Evolutionary conservation across 2,329 filamentous ascomycete genomes (phyloP).

Genomic region (Fusarium paranaense): DNA sequence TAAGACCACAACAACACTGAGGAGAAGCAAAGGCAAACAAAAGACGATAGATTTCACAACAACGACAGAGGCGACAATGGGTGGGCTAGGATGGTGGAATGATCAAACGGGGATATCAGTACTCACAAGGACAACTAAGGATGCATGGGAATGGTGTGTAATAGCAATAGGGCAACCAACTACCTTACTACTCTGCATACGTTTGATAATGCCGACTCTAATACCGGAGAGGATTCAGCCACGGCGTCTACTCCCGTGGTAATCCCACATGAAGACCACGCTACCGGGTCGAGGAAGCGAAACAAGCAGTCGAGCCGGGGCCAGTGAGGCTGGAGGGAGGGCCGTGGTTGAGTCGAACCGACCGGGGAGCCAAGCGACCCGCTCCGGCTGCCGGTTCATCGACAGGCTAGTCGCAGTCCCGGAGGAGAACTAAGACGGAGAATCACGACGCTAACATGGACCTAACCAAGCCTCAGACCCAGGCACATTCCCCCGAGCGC

Average conservation of each 20-base stretch:
- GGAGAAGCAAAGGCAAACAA: not conserved
- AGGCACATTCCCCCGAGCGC: not conserved
- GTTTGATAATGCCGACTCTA: not conserved
- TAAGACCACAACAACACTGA: not conserved
- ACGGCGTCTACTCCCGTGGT: slow-evolving; percentile 4
- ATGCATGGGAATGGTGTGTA: not conserved
- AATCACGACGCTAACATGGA: not conserved
- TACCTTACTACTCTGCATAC: not conserved
- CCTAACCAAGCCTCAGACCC: not conserved
- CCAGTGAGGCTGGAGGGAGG: not conserved
- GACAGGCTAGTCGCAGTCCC: not conserved
- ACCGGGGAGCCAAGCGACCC: not conserved
- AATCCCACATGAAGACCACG: slow-evolving; percentile 4
- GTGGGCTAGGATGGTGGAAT: not conserved
- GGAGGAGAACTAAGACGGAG: not conserved
- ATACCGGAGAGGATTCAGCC: slow-evolving; percentile 17
- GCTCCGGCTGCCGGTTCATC: not conserved
- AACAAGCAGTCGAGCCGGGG: not conserved
- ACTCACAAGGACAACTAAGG: not conserved
- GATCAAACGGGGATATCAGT: not conserved
- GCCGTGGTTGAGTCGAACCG: not conserved
- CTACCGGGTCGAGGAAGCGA: not conserved
- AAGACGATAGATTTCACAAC: not conserved
- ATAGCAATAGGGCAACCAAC: not conserved
- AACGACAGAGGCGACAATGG: not conserved